A percentile compares a stretch with the other conserved stretches of the same genome.
Conservation (phyloP, 306 rosid genomes). For the Dryas alaskensis region DNA sequence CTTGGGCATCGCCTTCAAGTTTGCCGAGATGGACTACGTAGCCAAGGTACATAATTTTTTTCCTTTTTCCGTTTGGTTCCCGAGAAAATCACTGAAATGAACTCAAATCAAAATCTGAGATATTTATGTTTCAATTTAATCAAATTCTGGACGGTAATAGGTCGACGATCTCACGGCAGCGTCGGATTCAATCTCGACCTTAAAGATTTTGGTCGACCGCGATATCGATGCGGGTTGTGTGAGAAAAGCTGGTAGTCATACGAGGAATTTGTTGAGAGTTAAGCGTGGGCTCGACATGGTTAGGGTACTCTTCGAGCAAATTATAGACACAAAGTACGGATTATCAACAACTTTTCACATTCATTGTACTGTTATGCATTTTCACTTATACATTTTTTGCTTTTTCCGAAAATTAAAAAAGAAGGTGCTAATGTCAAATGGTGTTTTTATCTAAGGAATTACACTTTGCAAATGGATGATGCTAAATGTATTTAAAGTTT, state of each 20-base stretch:
- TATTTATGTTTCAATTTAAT: background rate
- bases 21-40: conserved; percentile 87
- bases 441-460: background rate
- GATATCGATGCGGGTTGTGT: conserved; percentile 55
- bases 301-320: conserved; percentile 76
- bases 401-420: background rate
- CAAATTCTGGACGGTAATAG: conserved; percentile 35
- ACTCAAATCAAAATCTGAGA: background rate
- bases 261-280: conserved; percentile 88
- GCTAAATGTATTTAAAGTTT: background rate
- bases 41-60: conserved; percentile 49
- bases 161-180: conserved; percentile 79
- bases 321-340: conserved; percentile 63
- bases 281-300: conserved; percentile 94
- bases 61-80: background rate
- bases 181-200: conserved; percentile 58
- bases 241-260: conserved; percentile 66
- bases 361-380: background rate
- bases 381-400: background rate
- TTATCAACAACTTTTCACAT: background rate
- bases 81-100: background rate
- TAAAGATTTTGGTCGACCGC: conserved; percentile 59
- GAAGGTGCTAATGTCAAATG: background rate
- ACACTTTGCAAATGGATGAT: background rate
- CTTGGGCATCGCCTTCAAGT: conserved; percentile 91